A percentile compares a stretch with the other conserved stretches of the same genome.
Evolutionary conservation across 257 asterid genomes (phyloP).

Genomic region (Solanum microdontum): DNA sequence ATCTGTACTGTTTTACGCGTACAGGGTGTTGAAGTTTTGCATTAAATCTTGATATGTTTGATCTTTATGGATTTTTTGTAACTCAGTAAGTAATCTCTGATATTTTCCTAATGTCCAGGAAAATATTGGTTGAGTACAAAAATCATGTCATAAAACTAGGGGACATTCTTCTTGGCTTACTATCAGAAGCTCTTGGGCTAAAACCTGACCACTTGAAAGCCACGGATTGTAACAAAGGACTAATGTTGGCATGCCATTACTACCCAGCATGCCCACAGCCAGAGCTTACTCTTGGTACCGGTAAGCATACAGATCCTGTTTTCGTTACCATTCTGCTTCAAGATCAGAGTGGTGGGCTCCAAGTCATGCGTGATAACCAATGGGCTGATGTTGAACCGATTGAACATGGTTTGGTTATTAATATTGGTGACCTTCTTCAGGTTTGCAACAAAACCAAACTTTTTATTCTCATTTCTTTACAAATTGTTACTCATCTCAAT

Average conservation of each 20-base stretch:
- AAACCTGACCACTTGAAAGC: conserved; percentile 21
- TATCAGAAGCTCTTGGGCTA: conserved; percentile 74
- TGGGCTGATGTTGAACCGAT: conserved; percentile 40
- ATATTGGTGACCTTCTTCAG: conserved; percentile 77
- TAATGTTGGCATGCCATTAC: conserved; percentile 40
- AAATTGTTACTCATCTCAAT: neutral
- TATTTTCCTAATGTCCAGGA: conserved; percentile 17
- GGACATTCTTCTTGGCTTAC: conserved; percentile 26
- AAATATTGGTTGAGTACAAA: conserved; percentile 25
- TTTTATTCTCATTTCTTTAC: neutral
- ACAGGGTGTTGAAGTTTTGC: neutral
- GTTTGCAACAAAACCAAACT: conserved; percentile 7
- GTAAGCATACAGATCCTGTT: conserved; percentile 54
- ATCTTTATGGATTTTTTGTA: no score
- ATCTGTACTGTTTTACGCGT: neutral
- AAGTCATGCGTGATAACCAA: conserved; percentile 38
- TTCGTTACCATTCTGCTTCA: conserved; percentile 52
- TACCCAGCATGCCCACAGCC: conserved; percentile 71
- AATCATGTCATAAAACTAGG: conserved; percentile 27
- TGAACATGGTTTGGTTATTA: conserved; percentile 42
- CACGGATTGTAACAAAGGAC: conserved; percentile 29
- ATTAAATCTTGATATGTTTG: neutral
- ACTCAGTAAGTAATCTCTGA: no score
- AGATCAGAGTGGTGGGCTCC: conserved; percentile 65
- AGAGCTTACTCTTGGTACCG: conserved; percentile 49